phyloP scores from a whole-genome alignment of 768 basidiomycete species.

The Serendipita sp. region DNA sequence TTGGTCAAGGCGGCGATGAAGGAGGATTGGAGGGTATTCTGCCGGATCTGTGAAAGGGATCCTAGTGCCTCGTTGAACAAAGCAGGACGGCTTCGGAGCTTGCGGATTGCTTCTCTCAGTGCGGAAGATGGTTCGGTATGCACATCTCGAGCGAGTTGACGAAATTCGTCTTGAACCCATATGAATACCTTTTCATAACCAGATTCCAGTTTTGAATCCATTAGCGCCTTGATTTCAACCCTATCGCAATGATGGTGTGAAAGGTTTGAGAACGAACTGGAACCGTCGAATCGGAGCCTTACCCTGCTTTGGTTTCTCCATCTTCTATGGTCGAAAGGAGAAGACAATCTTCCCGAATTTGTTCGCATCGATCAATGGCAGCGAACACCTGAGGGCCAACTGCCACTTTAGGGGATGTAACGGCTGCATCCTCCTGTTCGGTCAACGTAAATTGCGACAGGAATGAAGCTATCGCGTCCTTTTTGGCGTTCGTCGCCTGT shows the following conservation, averaged over 20 bases:
- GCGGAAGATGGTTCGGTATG: conserved; percentile 48
- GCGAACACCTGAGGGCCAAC: conserved; percentile 60
- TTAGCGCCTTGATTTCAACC: conserved; percentile 75
- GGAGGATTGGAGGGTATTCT: conserved; percentile 56
- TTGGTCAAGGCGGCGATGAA: conserved; percentile 81
- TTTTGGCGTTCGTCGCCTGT: conserved; percentile 50
- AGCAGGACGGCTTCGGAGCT: conserved; percentile 64
- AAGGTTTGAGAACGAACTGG: not conserved
- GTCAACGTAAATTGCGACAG: conserved; percentile 72
- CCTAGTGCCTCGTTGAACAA: conserved; percentile 51
- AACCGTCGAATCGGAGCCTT: conserved; percentile 9
- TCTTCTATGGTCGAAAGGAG: conserved; percentile 77
- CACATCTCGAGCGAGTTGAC: conserved; percentile 55
- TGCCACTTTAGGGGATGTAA: conserved; percentile 64
- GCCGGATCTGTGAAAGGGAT: conserved; percentile 65
- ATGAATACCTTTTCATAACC: conserved; percentile 80
- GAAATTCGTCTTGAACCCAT: conserved; percentile 73
- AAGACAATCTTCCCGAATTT: conserved; percentile 68
- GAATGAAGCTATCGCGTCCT: conserved; percentile 63
- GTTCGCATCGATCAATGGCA: conserved; percentile 74
- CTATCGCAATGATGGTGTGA: conserved; percentile 25
- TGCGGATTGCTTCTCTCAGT: conserved; percentile 53
- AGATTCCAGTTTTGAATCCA: conserved; percentile 66
- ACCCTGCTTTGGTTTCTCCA: conserved; percentile 65
- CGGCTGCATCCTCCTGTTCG: conserved; percentile 49